A percentile compares a stretch with the other conserved stretches of the same genome.
These are phyloP conservation scores for Botrytis byssoidea DNA, from an alignment of 2,329 filamentous ascomycete genomes.

Conservation along the genomic window DNA sequence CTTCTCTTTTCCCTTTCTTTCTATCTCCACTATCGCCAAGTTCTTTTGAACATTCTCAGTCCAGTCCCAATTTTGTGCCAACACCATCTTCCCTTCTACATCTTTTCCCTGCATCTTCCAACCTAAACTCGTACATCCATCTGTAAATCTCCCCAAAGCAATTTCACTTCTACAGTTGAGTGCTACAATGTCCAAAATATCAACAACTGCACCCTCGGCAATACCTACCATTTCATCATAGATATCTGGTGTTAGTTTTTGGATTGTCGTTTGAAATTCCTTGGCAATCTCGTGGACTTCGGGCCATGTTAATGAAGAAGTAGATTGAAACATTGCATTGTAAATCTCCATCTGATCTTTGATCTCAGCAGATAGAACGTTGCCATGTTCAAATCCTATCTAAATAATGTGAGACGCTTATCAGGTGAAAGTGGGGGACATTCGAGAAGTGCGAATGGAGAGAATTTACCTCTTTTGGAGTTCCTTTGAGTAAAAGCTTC, in stretches of 20 bases:
- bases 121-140: constrained; percentile 4
- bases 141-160: background rate
- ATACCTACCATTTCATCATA: constrained; percentile 8
- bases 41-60: constrained; percentile 26
- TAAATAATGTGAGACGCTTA: background rate
- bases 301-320: background rate
- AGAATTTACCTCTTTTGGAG: background rate
- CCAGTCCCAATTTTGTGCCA: constrained; percentile 37
- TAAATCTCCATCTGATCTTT: constrained; percentile 1
- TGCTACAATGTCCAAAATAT: constrained; percentile 1
- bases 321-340: background rate
- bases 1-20: background rate
- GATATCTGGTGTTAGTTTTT: background rate
- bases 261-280: constrained; percentile 1
- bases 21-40: constrained; percentile 26
- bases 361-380: background rate
- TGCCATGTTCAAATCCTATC: constrained; percentile 15
- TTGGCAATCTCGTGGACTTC: background rate
- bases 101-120: constrained; percentile 16
- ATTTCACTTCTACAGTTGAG: constrained; percentile 10
- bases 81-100: constrained; percentile 12
- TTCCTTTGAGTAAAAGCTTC: background rate
- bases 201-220: background rate
- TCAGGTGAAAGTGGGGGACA: background rate
- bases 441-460: no score